Percentiles rank a stretch among this genome's conserved stretches.
phyloP scores from a whole-genome alignment of 306 rosid species.

The Prosopis cineraria region DNA sequence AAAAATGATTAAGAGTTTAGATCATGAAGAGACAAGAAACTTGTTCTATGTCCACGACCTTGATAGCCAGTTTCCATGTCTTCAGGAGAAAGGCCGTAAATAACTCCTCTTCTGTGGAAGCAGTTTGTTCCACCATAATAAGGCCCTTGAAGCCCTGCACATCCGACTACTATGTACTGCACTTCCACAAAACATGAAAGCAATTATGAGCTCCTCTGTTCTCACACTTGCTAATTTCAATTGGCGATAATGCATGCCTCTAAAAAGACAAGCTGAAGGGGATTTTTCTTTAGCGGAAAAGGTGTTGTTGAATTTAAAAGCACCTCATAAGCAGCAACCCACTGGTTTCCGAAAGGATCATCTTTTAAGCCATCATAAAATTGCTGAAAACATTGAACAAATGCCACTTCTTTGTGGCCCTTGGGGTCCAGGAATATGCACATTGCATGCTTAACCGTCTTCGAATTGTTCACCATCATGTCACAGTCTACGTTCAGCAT shows the following conservation, averaged over 20 bases:
- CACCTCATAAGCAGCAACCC: constrained; percentile 30
- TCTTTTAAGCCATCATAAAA: constrained; percentile 66
- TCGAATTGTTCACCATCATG: constrained; percentile 68
- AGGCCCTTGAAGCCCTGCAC: constrained; percentile 54
- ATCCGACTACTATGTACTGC: constrained; percentile 40
- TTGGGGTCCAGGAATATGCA: constrained; percentile 54
- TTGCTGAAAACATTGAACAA: constrained; percentile 54
- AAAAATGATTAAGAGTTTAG: neutral
- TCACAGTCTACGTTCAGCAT: constrained; percentile 78
- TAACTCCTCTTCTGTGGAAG: constrained; percentile 55
- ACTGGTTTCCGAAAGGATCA: constrained; percentile 74
- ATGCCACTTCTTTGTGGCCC: constrained; percentile 55
- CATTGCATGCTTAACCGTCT: constrained; percentile 53
- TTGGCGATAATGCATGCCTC: neutral
- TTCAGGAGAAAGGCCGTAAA: constrained; percentile 53
- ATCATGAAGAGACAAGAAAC: neutral
- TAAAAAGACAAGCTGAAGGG: neutral
- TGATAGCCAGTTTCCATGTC: neutral
- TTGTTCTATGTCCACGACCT: constrained; percentile 6
- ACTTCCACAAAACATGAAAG: neutral
- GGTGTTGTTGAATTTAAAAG: neutral
- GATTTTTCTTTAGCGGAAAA: neutral
- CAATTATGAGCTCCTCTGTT: too few relatives aligned
- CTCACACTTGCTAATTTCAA: neutral
- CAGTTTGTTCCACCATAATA: constrained; percentile 51